Evolutionary conservation across 2,329 filamentous ascomycete species (phyloP).

Genomic region (Septoria petroselini): DNA sequence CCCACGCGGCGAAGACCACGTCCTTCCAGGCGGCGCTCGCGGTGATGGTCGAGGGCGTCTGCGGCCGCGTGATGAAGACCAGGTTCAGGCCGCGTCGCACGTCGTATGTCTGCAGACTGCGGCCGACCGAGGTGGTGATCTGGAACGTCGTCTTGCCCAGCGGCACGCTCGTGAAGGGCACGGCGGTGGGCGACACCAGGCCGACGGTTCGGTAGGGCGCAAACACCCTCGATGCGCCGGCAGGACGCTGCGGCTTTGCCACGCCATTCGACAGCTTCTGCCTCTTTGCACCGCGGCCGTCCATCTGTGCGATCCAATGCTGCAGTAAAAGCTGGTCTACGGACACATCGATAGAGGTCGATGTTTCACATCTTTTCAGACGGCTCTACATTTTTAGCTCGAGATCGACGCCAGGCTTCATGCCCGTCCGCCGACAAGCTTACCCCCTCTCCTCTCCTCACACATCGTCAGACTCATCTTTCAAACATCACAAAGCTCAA

Average conservation of each 20-base stretch:
- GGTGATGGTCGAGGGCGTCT: constrained; percentile 81
- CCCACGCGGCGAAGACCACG: constrained; percentile 86
- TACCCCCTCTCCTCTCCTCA: no score
- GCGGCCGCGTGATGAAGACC: constrained; percentile 86
- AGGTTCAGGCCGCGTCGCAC: constrained; percentile 84
- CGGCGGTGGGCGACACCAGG: constrained; percentile 82
- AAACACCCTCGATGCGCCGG: constrained; percentile 70
- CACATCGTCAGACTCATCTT: no score
- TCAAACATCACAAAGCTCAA: no score
- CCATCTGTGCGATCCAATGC: no score
- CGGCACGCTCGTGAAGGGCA: constrained; percentile 85
- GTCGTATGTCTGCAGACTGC: constrained; percentile 92
- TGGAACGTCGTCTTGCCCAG: constrained; percentile 94
- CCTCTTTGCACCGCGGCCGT: constrained; percentile 57
- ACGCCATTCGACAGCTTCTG: constrained; percentile 56
- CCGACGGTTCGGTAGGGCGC: constrained; percentile 93
- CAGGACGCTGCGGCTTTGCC: constrained; percentile 26
- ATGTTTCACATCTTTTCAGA: no score
- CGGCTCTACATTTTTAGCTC: no score
- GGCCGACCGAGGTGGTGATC: constrained; percentile 90
- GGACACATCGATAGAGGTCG: no score
- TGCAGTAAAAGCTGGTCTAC: no score
- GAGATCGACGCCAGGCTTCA: no score
- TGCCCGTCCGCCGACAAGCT: no score
- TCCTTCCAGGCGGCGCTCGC: constrained; percentile 86